Conservation (phyloP, 345 rosid genomes). For the sweet orange (Citrus sinensis) region DNA sequence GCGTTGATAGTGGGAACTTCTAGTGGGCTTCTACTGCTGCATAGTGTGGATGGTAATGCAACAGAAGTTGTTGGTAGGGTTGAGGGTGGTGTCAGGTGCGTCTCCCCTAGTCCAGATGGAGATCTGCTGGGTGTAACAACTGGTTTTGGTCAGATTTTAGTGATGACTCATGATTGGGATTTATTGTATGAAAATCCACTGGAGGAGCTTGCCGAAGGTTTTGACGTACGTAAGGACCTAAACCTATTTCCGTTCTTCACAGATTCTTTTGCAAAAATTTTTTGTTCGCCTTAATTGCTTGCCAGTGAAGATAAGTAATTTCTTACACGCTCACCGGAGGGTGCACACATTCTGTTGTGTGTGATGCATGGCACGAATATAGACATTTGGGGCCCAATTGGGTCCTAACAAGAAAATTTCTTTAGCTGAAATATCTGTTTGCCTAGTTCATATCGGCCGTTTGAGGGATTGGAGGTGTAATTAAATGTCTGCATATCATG, state of each 20-base stretch:
- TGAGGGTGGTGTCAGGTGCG: conserved; percentile 79
- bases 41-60: conserved; percentile 53
- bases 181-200: conserved; percentile 71
- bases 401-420: background rate
- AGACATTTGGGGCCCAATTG: background rate
- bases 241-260: conserved; percentile 42
- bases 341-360: background rate
- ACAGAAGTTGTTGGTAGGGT: conserved; percentile 78
- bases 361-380: background rate
- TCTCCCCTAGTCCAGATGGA: conserved; percentile 89
- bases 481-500: background rate
- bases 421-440: background rate
- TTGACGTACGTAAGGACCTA: conserved; percentile 80
- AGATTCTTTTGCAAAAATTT: background rate
- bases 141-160: conserved; percentile 75
- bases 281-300: background rate
- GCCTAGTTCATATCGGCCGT: background rate
- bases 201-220: conserved; percentile 56
- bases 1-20: conserved; percentile 76
- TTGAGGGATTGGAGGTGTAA: background rate
- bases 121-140: conserved; percentile 67
- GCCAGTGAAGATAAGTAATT: background rate
- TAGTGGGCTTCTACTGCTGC: conserved; percentile 59
- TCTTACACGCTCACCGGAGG: background rate
- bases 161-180: conserved; percentile 98